Evolutionary conservation across 163 green algal species (phyloP).

Genomic region (Coccomyxa subellipsoidea): DNA sequence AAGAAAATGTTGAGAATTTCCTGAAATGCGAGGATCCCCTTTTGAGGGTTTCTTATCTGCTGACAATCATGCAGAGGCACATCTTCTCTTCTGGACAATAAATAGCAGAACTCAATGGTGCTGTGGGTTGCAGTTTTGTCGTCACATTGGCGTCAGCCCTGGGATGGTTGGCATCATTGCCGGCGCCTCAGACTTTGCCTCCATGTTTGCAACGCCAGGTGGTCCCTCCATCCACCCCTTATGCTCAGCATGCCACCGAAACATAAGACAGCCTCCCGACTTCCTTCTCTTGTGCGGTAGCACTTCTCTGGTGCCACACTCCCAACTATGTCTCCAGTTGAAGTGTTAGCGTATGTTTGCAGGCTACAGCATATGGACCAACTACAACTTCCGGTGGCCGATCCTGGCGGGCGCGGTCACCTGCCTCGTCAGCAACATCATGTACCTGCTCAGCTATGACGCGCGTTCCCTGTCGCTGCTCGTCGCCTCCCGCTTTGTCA

Average conservation of each 20-base stretch:
- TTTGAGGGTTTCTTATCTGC: too few species aligned
- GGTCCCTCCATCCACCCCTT: too few species aligned
- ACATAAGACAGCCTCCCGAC: too few species aligned
- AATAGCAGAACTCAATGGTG: neutral
- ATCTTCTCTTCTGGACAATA: neutral
- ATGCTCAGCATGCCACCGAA: too few species aligned
- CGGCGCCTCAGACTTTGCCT: conserved; percentile 40
- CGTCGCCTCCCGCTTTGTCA: conserved; percentile 35
- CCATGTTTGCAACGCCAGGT: conserved; percentile 33
- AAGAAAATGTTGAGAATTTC: too few species aligned
- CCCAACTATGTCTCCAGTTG: too few species aligned
- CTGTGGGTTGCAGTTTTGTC: neutral
- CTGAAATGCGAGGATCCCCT: too few species aligned
- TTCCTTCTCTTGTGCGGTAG: neutral
- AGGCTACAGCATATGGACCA: conserved; percentile 49
- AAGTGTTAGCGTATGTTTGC: conserved; percentile 4
- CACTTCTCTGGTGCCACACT: too few species aligned
- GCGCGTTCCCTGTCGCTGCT: conserved; percentile 32
- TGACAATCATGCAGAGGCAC: too few species aligned
- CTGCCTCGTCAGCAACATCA: conserved; percentile 41
- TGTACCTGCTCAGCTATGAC: conserved; percentile 43
- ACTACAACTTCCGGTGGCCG: conserved; percentile 38
- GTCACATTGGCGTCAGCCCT: conserved; percentile 26
- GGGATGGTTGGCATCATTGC: conserved; percentile 38
- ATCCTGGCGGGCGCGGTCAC: conserved; percentile 33